Evolutionary conservation across 140 eudicot genomes (phyloP), one percentile per base, ranked within the genome.

Genomic region (Bidens hawaiensis): DNA sequence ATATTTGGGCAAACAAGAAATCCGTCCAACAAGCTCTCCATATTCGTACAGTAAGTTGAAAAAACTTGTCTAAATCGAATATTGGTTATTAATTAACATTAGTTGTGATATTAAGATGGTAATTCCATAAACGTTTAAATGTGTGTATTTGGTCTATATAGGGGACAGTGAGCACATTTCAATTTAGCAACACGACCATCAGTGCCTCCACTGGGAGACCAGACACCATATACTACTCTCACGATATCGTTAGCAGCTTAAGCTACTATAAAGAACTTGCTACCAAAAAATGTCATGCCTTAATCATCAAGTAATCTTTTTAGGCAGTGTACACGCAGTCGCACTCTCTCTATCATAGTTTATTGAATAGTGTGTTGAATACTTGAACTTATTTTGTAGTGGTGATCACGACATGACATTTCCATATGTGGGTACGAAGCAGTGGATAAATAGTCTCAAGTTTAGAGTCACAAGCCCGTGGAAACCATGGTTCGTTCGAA

Each of bases 341-440:
- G 2, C 0, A 27, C 10, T 22, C 9, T 2, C 12, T 31, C 4
- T 48, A 31, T 70, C 9, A 1, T 18, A 2, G 4, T 51, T 3
- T 3, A 19, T 13, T 17, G 4, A 4, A 12, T 27, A 10, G 22
- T 5, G 26, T 23, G 6, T 4, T 60, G 7, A 19, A 42, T 65
- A n/a, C n/a, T n/a, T 64, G 73, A n/a, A n/a, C n/a, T n/a, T n/a
- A n/a, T n/a, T 62, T 65, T 33, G 22, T 60, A 83, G 90, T 28
- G 90, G 86, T 46, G 90, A 83, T 68, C 90, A 81, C 45, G 90
- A 83, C 53, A 70, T 83, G 81, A 65, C 50, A 11, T 69, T 76
- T 43, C 81, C 90, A 4, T 77, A 73, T 19, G 15, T 73, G n/a
- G 80, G 73, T 33, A 69, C 76, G 5, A 60, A 48, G 59, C 54